Conservation (phyloP, 495 filamentous ascomycete species). For the Penicillium parvum region DNA sequence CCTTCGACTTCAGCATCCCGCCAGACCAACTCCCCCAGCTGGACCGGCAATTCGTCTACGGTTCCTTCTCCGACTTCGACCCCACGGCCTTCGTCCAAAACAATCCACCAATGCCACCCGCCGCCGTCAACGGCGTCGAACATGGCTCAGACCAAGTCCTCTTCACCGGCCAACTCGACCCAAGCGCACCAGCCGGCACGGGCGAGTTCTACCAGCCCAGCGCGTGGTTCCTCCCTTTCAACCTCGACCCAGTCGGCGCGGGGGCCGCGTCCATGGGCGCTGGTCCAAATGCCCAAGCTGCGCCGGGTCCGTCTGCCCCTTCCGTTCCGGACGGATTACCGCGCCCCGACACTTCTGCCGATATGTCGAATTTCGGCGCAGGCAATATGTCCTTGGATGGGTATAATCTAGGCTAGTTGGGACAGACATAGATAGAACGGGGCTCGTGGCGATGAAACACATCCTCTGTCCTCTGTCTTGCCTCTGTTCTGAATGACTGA, state of each 20-base stretch:
- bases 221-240: slow-evolving; percentile 96
- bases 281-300: neutral
- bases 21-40: slow-evolving; percentile 54
- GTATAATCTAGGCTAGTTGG: slow-evolving; percentile 30
- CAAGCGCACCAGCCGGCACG: slow-evolving; percentile 36
- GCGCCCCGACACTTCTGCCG: slow-evolving; percentile 4
- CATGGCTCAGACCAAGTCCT: slow-evolving; percentile 23
- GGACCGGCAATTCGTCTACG: slow-evolving; percentile 74
- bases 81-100: slow-evolving; percentile 35
- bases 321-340: slow-evolving; percentile 25
- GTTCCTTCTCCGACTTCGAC: slow-evolving; percentile 66
- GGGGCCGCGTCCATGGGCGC: slow-evolving; percentile 9
- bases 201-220: slow-evolving; percentile 53
- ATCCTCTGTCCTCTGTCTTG: neutral
- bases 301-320: neutral
- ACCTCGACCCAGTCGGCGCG: slow-evolving; percentile 61
- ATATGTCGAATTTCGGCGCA: slow-evolving; percentile 23
- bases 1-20: slow-evolving; percentile 40
- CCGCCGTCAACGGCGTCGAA: slow-evolving; percentile 26
- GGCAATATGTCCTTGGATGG: slow-evolving; percentile 27
- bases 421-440: slow-evolving; percentile 17
- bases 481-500: slow-evolving; percentile 10
- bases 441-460: slow-evolving; percentile 11
- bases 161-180: slow-evolving; percentile 37
- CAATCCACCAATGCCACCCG: slow-evolving; percentile 19